Evolutionary conservation across 2,329 filamentous ascomycete species (phyloP), one percentile per base, ranked within the genome.

Genomic region (Hymenoscyphus scutula): DNA sequence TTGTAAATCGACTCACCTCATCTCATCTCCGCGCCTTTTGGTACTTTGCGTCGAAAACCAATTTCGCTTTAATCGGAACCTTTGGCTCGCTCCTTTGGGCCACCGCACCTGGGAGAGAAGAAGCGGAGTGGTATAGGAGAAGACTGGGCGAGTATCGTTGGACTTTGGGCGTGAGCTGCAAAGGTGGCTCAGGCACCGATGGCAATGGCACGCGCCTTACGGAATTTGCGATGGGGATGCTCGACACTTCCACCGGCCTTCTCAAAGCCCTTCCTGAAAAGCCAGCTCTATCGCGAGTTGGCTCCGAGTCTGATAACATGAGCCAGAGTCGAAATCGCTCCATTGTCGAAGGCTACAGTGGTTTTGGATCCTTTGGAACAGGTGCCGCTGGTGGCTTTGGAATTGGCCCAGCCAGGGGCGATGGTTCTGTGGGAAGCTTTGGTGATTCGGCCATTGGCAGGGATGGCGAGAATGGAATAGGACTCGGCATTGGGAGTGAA

Each of bases 101-200:
- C 10, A 97, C 93, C 0, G 91, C 91, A 0, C 92, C 92, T 0
- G 92, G 90, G 0, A 83, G 87, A 56, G 92, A 97, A 74, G 94
- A 98, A 76, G 91, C 91, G 0, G 91, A 95, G 34, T 98, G 96
- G 82, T 99, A 98, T 77, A 87, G 91, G 41, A 84, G 90, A 13
- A 82, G 94, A 1, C 78, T 98, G 25, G 88, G 87, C 64, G 94
- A 99, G 77, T 98, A 97, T 74, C 85, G 92, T 57, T 99, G 94
- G 94, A 97, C 94, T 10, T 80, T 98, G 61, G 89, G 89, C 8
- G 93, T 98, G 56, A 93, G 89, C 76, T 88, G 86, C 53, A 91
- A 92, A 74, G 75, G 66, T 19, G 67, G 65, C 38, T 55, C 57
- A 23, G 62, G 62, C 1, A 67, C 67, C 19, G 69, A 66, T 0